A percentile compares a stretch with the other conserved stretches of the same genome.
These are phyloP conservation scores for Aquilaria sinensis DNA, from an alignment of 345 rosid species.

Conservation along the genomic window DNA sequence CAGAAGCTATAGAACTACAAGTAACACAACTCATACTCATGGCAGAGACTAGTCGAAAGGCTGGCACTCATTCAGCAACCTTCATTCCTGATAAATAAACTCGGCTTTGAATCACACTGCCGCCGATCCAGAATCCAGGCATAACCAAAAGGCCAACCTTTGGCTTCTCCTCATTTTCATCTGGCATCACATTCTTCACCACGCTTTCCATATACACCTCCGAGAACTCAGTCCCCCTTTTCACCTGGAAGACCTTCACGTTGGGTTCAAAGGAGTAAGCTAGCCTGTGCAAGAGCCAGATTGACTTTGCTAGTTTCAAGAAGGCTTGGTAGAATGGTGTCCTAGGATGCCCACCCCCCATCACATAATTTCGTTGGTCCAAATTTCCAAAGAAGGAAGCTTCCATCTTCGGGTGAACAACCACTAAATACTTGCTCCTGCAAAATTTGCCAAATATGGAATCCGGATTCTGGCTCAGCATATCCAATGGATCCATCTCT, in stretches of 20 bases:
- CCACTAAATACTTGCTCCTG: slow-evolving; percentile 53
- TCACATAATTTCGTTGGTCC: slow-evolving; percentile 63
- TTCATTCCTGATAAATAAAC: slow-evolving; percentile 71
- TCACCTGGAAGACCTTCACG: slow-evolving; percentile 62
- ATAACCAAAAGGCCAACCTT: slow-evolving; percentile 70
- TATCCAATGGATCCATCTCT: slow-evolving; percentile 72
- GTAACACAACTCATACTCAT: no score
- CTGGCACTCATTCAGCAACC: slow-evolving; percentile 41
- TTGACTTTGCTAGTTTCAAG: slow-evolving; percentile 63
- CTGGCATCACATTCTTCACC: slow-evolving; percentile 52
- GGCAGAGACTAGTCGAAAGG: neutral
- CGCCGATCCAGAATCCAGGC: slow-evolving; percentile 84
- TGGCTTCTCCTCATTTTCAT: slow-evolving; percentile 47
- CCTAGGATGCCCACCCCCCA: slow-evolving; percentile 78
- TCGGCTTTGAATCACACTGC: slow-evolving; percentile 65
- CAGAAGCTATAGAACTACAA: neutral
- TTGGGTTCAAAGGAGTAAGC: slow-evolving; percentile 66
- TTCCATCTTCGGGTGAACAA: slow-evolving; percentile 84
- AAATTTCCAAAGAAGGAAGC: slow-evolving; percentile 81
- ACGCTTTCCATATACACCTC: slow-evolving; percentile 80
- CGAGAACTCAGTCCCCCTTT: slow-evolving; percentile 60
- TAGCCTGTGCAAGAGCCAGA: slow-evolving; percentile 79
- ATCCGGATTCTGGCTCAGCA: slow-evolving; percentile 70
- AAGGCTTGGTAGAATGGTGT: slow-evolving; percentile 74
- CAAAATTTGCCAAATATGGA: slow-evolving; percentile 68